Base-by-base conservation (phyloP, 148 eudicot genomes). In the Tetragonia tetragonoides region DNA sequence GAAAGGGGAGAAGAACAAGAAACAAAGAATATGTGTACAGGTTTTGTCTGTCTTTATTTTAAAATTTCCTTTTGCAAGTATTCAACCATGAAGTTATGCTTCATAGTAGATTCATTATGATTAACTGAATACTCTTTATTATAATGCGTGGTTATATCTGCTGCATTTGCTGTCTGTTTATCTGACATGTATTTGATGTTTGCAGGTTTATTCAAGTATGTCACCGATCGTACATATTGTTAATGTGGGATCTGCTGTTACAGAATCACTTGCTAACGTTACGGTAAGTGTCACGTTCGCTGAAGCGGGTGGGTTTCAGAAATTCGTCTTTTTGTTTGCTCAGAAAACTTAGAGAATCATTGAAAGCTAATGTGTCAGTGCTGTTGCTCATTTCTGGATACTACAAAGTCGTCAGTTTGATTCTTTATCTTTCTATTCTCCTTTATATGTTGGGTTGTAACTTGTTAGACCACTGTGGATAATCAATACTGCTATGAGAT, bases 161-260 rank as follows among this genome's bases (percentile, higher is more conserved):
- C 49, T 77, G 61, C 15, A 54, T 67, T 5, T 38, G 54, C 11
- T 67, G 15, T 17, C 47, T 37, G 23, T 47, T 41, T 21, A 51
- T 53, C 72, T 76, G 49, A 66, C 64, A 3, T 38, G 44, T 4
- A 67, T 77, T 38, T 37, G 21, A 42, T 67, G 21, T 68, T 83
- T 73, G 80, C 89, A 94, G 98, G 95, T 87, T 62, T 94, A 92
- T 87, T 80, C 98, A 65, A 92, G 93, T 77, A 90, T 94, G 93
- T 89, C 93, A 24, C 98, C 97, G 12, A 72, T 92, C 49, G 93
- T 92, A 62, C 92, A 92, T 78, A 81, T 92, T 78, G 93, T 92
- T 21, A 84, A 94, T 67, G 81, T 89, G 81, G 90, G 87, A 81
- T 90, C 98, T 72, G 81, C 88, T 73, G 86, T 83, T 37, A 85